These are phyloP conservation scores for Aspergillus sergii DNA, from an alignment of 2,329 filamentous ascomycete genomes.

Conservation along the genomic window DNA sequence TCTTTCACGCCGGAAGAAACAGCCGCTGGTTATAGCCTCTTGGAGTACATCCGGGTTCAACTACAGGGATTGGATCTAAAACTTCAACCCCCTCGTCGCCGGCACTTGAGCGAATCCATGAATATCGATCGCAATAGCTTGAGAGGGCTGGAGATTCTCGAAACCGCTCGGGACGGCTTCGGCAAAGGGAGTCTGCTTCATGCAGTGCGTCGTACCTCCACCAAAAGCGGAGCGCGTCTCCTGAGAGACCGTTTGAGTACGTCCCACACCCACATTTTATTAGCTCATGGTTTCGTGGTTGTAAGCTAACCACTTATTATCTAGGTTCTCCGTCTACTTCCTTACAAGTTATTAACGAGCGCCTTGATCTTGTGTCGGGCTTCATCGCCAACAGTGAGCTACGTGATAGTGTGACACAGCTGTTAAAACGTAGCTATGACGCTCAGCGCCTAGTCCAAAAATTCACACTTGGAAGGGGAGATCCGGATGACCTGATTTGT, in stretches of 20 bases:
- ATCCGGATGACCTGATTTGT: constrained; percentile 84
- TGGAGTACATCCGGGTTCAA: constrained; percentile 80
- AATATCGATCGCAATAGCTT: constrained; percentile 89
- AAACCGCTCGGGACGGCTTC: constrained; percentile 77
- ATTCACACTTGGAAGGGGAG: constrained; percentile 88
- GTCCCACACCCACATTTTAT: constrained; percentile 20
- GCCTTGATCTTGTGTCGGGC: constrained; percentile 78
- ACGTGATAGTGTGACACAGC: constrained; percentile 67
- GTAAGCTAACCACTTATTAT: neutral
- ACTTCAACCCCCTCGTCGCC: constrained; percentile 77
- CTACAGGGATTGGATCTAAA: constrained; percentile 77
- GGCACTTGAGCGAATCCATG: constrained; percentile 78
- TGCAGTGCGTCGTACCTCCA: constrained; percentile 85
- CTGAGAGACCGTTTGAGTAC: constrained; percentile 80
- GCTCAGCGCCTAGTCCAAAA: constrained; percentile 89
- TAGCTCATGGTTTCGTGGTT: constrained; percentile 14
- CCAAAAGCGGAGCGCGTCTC: constrained; percentile 84
- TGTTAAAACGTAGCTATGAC: constrained; percentile 78
- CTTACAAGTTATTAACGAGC: constrained; percentile 71
- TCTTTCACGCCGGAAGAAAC: constrained; percentile 71
- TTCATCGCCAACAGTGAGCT: constrained; percentile 70
- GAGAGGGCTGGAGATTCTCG: constrained; percentile 83
- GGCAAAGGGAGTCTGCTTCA: constrained; percentile 86
- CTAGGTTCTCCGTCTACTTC: constrained; percentile 83
- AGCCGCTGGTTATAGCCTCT: constrained; percentile 74